Base-by-base conservation (phyloP, 1,284 basidiomycete species). In the Papiliotrema nemorosa region DNA sequence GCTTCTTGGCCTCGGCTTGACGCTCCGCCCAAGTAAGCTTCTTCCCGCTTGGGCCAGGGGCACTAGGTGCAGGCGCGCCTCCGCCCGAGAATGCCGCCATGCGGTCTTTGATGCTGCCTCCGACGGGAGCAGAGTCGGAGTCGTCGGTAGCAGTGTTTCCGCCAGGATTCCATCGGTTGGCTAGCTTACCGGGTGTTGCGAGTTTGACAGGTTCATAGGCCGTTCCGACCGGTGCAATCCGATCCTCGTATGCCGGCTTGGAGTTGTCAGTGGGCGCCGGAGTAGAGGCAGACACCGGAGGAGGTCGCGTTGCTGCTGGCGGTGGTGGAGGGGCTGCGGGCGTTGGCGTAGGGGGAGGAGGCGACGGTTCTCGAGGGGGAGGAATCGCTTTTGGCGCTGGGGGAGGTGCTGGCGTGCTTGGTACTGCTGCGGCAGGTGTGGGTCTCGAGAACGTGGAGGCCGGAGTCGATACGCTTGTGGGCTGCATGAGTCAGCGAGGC, bases 1-100 rank as follows among this genome's bases (percentile, higher is more conserved):
- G 86, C 65, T 85, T 86, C 79, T 91, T 92, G 3, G 89, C 85
- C 27, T 85, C 76, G 0, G 88, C 90, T 69, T 94, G 90, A 34
- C 91, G 79, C 70, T 94, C 87, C 54, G 82, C 86, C 91, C 91
- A 94, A 0, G 90, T 92, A 49, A 93, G 74, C 70, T 90, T 91
- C 78, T 88, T 87, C 10, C 68, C 68, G 45, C 50, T 58, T 9
- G 63, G 60, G 39, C 55, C 54, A 27, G 62, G 58, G 1, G 46
- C 53, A 5, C 34, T 29, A 14, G 53, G 14, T 3, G 56, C 48
- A 6, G 53, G 39, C 20, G 45, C 47, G 10, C 57, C 60, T 16
- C 66, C 69, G 31, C 62, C 58, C 5, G 58, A 59, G 57, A 71
- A 73, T 5, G 64, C 70, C 3, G 71, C 59, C 57, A 69, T 72